phyloP scores from a whole-genome alignment of 768 basidiomycete species.

The Dioszegia hungarica region DNA sequence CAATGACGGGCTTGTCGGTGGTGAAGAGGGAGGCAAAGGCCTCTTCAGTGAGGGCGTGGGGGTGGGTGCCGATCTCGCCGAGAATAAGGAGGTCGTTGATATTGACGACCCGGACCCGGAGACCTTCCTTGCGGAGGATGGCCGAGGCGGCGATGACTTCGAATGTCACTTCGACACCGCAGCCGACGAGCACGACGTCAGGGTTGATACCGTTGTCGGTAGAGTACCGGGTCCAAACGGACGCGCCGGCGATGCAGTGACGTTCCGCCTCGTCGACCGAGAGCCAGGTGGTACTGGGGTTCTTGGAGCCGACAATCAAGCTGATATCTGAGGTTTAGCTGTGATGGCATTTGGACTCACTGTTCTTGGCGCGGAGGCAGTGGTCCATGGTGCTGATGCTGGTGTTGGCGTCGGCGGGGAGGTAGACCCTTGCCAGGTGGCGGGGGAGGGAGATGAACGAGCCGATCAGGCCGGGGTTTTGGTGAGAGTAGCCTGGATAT shows the following conservation, averaged over 20 bases:
- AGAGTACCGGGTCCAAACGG: constrained; percentile 78
- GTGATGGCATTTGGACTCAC: constrained; percentile 41
- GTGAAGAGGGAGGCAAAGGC: constrained; percentile 43
- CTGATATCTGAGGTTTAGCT: constrained; percentile 34
- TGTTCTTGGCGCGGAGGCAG: constrained; percentile 76
- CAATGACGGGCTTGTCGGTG: constrained; percentile 55
- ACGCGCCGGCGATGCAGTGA: constrained; percentile 82
- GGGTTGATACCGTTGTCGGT: constrained; percentile 59
- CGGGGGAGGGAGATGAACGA: constrained; percentile 74
- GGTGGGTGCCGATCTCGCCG: constrained; percentile 56
- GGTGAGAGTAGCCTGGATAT: constrained; percentile 63
- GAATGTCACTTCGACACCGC: constrained; percentile 79
- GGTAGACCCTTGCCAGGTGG: constrained; percentile 47
- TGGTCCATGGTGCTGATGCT: constrained; percentile 78
- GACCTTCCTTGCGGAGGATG: constrained; percentile 65
- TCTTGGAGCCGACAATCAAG: constrained; percentile 78
- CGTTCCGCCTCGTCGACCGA: constrained; percentile 36
- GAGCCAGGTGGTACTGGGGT: constrained; percentile 46
- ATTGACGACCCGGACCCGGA: constrained; percentile 76
- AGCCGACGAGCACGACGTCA: constrained; percentile 68
- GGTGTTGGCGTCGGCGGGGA: constrained; percentile 87
- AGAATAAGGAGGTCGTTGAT: constrained; percentile 87
- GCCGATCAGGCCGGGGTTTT: constrained; percentile 70
- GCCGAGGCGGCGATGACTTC: constrained; percentile 83
- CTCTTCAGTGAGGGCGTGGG: constrained; percentile 43